A percentile compares a stretch with the other conserved stretches of the same genome.
Evolutionary conservation across 257 asterid genomes (phyloP).

Genomic region (Nicotiana undulata): DNA sequence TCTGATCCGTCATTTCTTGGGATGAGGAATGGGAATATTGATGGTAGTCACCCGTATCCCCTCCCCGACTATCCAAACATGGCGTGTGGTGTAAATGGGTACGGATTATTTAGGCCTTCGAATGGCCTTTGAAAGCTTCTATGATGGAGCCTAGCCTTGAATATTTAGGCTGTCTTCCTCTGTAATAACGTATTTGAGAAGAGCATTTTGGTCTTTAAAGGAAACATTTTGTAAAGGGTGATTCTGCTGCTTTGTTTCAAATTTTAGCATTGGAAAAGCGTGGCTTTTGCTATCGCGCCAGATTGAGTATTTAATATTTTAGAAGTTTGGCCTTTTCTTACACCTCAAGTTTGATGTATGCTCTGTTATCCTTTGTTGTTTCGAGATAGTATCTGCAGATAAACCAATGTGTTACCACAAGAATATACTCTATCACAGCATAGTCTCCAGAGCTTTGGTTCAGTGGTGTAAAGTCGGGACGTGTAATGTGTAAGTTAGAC

Average conservation of each 20-base stretch:
- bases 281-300: slow-evolving; percentile 4
- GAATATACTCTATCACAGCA: neutral
- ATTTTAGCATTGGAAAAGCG: neutral
- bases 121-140: slow-evolving; percentile 45
- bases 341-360: neutral
- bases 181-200: slow-evolving; percentile 12
- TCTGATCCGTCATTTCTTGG: slow-evolving; percentile 38
- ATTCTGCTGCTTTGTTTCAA: slow-evolving; percentile 14
- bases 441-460: neutral
- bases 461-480: neutral
- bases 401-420: neutral
- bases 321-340: neutral
- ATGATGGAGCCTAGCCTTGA: neutral
- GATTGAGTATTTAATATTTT: neutral
- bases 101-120: slow-evolving; percentile 63
- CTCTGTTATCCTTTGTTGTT: neutral
- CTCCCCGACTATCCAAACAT: slow-evolving; percentile 49
- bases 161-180: slow-evolving; percentile 4
- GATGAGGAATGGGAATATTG: slow-evolving; percentile 37
- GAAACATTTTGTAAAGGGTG: slow-evolving; percentile 33
- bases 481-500: neutral
- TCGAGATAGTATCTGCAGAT: neutral
- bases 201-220: slow-evolving; percentile 10
- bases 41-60: slow-evolving; percentile 40
- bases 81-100: slow-evolving; percentile 49